These are phyloP conservation scores for Phytophthora brassicae DNA, from an alignment of 352 stramenopile genomes.

Conservation along the genomic window DNA sequence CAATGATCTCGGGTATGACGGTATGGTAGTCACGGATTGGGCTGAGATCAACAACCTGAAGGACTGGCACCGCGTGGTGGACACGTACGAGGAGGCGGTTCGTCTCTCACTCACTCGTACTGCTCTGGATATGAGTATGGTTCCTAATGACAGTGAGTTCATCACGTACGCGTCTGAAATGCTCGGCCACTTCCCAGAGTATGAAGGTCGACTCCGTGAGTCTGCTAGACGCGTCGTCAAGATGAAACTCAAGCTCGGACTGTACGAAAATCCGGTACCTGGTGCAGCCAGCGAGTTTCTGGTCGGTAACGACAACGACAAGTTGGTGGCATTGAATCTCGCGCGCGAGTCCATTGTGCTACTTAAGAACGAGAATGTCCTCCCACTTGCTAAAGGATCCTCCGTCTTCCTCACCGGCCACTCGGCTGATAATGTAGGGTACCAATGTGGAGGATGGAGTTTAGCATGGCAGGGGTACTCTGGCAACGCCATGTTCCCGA, in stretches of 20 bases:
- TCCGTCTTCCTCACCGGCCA: slow-evolving; percentile 72
- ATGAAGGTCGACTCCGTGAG: slow-evolving; percentile 44
- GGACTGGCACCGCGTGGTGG: slow-evolving; percentile 54
- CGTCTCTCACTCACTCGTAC: slow-evolving; percentile 69
- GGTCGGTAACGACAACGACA: slow-evolving; percentile 51
- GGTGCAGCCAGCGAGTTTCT: slow-evolving; percentile 35
- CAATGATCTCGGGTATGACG: slow-evolving; percentile 75
- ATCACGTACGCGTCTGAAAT: slow-evolving; percentile 54
- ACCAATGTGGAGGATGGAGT: slow-evolving; percentile 78
- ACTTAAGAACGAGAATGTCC: slow-evolving; percentile 66
- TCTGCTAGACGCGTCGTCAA: slow-evolving; percentile 69
- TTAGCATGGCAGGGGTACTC: slow-evolving; percentile 85
- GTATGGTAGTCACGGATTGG: slow-evolving; percentile 91
- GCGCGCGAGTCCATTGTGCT: slow-evolving; percentile 80
- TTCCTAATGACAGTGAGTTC: slow-evolving; percentile 48
- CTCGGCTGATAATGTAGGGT: slow-evolving; percentile 61
- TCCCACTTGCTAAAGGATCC: slow-evolving; percentile 43
- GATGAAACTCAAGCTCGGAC: slow-evolving; percentile 71
- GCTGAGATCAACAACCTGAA: slow-evolving; percentile 89
- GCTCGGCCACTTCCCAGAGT: slow-evolving; percentile 36
- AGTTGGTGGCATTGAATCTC: slow-evolving; percentile 51
- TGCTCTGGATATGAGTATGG: slow-evolving; percentile 92
- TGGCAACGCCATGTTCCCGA: slow-evolving; percentile 59
- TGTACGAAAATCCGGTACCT: slow-evolving; percentile 69
- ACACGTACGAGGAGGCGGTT: slow-evolving; percentile 54